Base-by-base conservation (phyloP, 805 yeast species). In the Yarrowia bubula region DNA sequence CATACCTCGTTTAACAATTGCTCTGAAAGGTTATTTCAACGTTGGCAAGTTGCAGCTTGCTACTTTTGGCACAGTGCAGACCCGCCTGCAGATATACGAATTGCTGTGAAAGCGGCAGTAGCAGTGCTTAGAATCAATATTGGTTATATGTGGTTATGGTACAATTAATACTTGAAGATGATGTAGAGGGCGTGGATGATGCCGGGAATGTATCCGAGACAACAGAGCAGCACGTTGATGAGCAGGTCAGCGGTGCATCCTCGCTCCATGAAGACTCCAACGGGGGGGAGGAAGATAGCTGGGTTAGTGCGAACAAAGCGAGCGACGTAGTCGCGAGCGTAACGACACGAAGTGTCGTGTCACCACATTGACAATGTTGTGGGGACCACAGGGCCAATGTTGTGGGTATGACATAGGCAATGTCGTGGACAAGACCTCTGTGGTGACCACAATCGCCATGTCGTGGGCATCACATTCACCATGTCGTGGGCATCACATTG, bases 141-240 rank as follows among this genome's bases (percentile, higher is more conserved):
- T 28, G 28, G 60, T 51, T 37, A 55, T 28, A 39, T 55, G 42
- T 55, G 35, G 61, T 31, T 55, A 55, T 55, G 61, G 47, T 55
- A 55, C 61, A 33, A 48, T 53, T 61, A 67, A 42, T 67, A 67
- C 62, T 67, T 67, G 66, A 67, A 55, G 18, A 67, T 67, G 65
- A 76, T 71, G 69, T 74, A 76, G 68, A 75, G 68, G 61, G 79
- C 79, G 71, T 76, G 76, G 65, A 76, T 67, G 67, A 76, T 75
- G 64, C 78, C 96, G 2, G 96, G 96, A 68, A 89, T 76, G 76
- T 86, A 89, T 44, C 92, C 95, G 66, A 90, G 80, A 68, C 85
- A 74, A 22, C 92, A 86, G 71, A 90, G 81, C 47, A 89, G 71
- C 55, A 88, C 76, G 76, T 88, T 88, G 71, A 89, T 71, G 43